Conservation (phyloP, 352 stramenopile genomes). For the Globisporangium uncinulatum region DNA sequence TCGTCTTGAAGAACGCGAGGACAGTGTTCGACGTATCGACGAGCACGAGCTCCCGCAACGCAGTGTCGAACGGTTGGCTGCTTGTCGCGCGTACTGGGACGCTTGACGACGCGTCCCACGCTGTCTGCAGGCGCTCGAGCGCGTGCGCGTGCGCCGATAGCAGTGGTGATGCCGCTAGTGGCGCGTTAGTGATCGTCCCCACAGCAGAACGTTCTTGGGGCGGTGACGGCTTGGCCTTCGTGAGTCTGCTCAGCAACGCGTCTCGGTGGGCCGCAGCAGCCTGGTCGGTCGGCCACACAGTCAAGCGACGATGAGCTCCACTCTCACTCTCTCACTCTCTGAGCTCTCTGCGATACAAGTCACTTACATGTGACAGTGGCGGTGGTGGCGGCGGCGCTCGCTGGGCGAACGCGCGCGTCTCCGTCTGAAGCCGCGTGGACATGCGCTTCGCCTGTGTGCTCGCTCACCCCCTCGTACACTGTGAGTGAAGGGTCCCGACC, state of each 20-base stretch:
- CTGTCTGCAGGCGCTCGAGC: constrained; percentile 20
- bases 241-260: constrained; percentile 31
- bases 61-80: constrained; percentile 20
- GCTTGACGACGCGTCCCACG: constrained; percentile 11
- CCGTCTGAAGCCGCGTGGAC: constrained; percentile 27
- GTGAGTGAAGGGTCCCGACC: too few relatives aligned
- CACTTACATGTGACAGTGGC: constrained; percentile 24
- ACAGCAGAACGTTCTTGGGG: not conserved
- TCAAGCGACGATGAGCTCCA: not conserved
- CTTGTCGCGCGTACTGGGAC: not conserved
- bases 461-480: too few relatives aligned
- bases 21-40: constrained; percentile 51
- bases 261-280: constrained; percentile 31
- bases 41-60: constrained; percentile 35
- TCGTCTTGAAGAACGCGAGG: constrained; percentile 41
- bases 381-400: constrained; percentile 22
- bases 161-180: not conserved
- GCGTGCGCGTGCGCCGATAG: constrained; percentile 8
- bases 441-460: constrained; percentile 33
- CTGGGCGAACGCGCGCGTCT: constrained; percentile 22
- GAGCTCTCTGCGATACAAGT: not conserved
- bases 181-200: not conserved
- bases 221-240: constrained; percentile 11
- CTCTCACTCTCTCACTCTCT: not conserved
- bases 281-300: constrained; percentile 3